Conservation (phyloP, 1,139 yeast genomes). For the Pichia kudriavzevii region DNA sequence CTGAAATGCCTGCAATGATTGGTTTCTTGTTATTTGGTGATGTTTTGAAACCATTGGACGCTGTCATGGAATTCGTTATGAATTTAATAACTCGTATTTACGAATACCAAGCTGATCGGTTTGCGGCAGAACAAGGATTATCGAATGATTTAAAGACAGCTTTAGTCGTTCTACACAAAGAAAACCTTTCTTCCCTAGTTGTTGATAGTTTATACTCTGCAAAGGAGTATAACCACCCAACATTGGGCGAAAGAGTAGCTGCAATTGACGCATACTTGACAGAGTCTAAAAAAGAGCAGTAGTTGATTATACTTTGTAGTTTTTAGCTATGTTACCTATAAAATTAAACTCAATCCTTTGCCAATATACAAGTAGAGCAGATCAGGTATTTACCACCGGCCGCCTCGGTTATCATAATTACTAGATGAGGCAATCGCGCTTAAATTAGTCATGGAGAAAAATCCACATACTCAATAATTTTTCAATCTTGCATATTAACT, state of each 20-base stretch:
- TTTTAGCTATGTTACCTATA: not conserved
- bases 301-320: not conserved
- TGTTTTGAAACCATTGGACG: conserved; percentile 69
- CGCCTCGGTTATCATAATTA: not conserved
- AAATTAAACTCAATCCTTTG: not conserved
- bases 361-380: no score
- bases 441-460: conserved; percentile 6
- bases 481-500: not conserved
- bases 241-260: conserved; percentile 74
- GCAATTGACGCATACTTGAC: conserved; percentile 47
- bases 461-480: no score
- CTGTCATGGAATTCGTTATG: conserved; percentile 55
- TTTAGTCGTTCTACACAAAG: conserved; percentile 65
- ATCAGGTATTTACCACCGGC: not conserved
- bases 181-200: conserved; percentile 75
- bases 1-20: conserved; percentile 56
- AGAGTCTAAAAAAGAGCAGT: conserved; percentile 20
- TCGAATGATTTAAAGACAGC: conserved; percentile 62
- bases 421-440: conserved; percentile 16
- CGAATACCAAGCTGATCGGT: conserved; percentile 90
- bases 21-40: conserved; percentile 76
- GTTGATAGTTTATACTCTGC: conserved; percentile 88
- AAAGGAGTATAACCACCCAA: conserved; percentile 87
- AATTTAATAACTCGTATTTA: conserved; percentile 72
- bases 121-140: conserved; percentile 69